Base-by-base conservation (phyloP, 139 green algal species). In the Auxenochlorella pyrenoidosa region DNA sequence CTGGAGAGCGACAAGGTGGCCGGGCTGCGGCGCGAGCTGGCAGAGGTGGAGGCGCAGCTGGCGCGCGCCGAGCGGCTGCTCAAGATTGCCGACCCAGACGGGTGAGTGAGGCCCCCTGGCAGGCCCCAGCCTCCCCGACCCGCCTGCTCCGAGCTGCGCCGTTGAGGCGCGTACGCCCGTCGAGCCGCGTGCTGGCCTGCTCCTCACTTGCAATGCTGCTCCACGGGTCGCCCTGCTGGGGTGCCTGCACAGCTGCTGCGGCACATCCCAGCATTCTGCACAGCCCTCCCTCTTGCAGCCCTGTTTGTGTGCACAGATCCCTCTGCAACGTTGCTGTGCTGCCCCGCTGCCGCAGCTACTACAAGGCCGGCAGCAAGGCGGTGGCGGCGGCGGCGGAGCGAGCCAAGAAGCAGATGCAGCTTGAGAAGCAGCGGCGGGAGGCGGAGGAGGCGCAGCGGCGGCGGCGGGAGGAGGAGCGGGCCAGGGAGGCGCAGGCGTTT, bases 1-100 rank as follows among this genome's bases (percentile, higher is more conserved):
- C 79, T 95, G 36, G 94, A 97, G 40, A 82, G 84, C 47, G 90
- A 96, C 77, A 95, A 95, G 93, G 70, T 95, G 65, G 86, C 78
- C n/a, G 79, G 43, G 1, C 44, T 97, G 32, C 73, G 70, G 66
- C 83, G 79, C 16, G 89, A 96, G 81, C 60, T 95, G 22, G 89
- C 78, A 0, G 89, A 93, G 0, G 75, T 96, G 41, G 88, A 96
- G 41, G 51, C 68, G 3, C 88, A 95, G 89, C 82, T 97, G 44
- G 87, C 85, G 26, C 89, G 92, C 28, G 88, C 90, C 24, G 88
- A 93, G 43, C 78, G 79, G 21, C 91, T 97, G 73, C 89, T 98
- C 5, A 88, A 90, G 43, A 91, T 97, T 40, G 95, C 95, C 16
- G 94, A 97, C 83, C 95, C 94, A 0, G 87, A 89, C 30, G 84